These are phyloP conservation scores for Sinapis alba DNA, from an alignment of 441 rosid species.

Conservation along the genomic window DNA sequence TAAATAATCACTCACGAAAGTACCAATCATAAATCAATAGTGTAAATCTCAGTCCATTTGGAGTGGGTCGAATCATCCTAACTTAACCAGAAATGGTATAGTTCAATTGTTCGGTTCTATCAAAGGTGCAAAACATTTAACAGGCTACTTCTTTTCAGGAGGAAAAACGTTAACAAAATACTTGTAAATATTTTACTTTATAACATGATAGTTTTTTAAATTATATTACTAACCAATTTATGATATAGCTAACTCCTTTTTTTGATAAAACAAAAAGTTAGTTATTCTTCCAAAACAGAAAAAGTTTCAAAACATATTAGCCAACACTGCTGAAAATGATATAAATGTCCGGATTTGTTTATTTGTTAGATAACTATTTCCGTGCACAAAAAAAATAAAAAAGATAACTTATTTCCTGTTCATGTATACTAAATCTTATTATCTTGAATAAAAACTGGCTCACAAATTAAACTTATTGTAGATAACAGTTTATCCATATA, in stretches of 20 bases:
- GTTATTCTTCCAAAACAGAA: neutral
- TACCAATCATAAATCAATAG: neutral
- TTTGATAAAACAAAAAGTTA: neutral
- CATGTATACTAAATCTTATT: neutral
- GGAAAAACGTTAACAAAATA: neutral
- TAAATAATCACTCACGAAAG: neutral
- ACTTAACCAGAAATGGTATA: neutral
- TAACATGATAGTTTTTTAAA: neutral
- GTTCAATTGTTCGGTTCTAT: neutral
- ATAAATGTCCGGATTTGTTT: neutral
- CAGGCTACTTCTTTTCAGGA: neutral
- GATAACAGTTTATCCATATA: no score
- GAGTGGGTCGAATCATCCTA: neutral
- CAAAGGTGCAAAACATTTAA: neutral
- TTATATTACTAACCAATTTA: neutral
- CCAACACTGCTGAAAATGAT: neutral
- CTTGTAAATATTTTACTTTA: conserved; percentile 1
- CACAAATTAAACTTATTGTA: neutral
- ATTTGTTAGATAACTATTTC: neutral
- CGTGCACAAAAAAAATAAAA: no score
- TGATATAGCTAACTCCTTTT: neutral
- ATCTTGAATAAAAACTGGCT: neutral
- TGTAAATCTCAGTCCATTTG: neutral
- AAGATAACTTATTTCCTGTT: neutral
- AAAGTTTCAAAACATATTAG: neutral